Evolutionary conservation across 768 basidiomycete genomes (phyloP).

Genomic region (Coprinopsis cinerea): DNA sequence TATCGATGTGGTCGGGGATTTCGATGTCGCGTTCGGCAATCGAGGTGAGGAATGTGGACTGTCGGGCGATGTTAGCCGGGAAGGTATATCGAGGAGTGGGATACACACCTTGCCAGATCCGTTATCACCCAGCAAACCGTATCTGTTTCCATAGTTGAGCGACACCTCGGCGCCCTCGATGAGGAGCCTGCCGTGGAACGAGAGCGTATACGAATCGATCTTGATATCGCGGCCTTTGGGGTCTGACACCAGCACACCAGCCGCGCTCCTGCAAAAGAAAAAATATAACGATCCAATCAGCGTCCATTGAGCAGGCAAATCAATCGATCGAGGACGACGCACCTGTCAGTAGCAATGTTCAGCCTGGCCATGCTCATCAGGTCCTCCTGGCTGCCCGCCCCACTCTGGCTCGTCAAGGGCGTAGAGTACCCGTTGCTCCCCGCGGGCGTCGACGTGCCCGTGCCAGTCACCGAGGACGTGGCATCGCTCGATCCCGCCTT

Average conservation of each 20-base stretch:
- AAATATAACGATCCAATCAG: neutral
- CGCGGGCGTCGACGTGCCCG: conserved; percentile 44
- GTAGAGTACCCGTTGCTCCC: conserved; percentile 69
- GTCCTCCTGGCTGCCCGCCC: conserved; percentile 80
- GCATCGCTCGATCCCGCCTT: neutral
- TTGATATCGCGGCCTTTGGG: conserved; percentile 93
- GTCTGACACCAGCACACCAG: conserved; percentile 92
- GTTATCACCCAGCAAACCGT: conserved; percentile 81
- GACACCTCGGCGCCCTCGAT: conserved; percentile 62
- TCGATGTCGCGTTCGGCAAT: conserved; percentile 93
- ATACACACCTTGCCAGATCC: conserved; percentile 90
- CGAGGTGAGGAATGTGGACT: conserved; percentile 96
- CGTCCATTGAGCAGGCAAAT: too few species aligned
- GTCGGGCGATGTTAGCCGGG: conserved; percentile 2
- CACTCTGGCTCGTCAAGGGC: conserved; percentile 78
- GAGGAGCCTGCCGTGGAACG: conserved; percentile 91
- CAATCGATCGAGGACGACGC: too few species aligned
- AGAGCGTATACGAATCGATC: conserved; percentile 91
- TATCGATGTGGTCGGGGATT: conserved; percentile 93
- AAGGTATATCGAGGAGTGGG: neutral
- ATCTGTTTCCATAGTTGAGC: conserved; percentile 87
- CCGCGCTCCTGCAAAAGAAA: conserved; percentile 60
- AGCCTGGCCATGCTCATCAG: conserved; percentile 84
- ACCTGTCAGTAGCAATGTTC: conserved; percentile 87
- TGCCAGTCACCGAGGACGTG: conserved; percentile 1